Percentiles rank a stretch among this genome's conserved stretches.
These are phyloP conservation scores for Bacidia rubella DNA, from an alignment of 495 filamentous ascomycete genomes.

Conservation along the genomic window DNA sequence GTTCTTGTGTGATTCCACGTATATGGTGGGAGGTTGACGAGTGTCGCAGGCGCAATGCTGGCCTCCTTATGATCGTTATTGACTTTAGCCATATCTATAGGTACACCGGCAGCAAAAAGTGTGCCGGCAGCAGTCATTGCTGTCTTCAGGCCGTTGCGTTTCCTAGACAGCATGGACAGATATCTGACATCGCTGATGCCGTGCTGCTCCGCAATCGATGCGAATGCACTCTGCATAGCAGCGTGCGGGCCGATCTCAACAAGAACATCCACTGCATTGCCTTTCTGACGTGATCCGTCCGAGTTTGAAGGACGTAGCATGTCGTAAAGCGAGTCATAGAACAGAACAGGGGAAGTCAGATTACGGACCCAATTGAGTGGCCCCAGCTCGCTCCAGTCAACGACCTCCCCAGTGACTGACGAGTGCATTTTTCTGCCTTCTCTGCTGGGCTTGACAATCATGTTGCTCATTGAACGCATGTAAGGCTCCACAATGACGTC, in stretches of 20 bases:
- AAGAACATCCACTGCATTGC: slow-evolving; percentile 20
- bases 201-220: slow-evolving; percentile 23
- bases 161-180: slow-evolving; percentile 18
- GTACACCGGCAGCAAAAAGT: slow-evolving; percentile 21
- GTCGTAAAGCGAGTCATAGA: slow-evolving; percentile 21
- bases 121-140: slow-evolving; percentile 22
- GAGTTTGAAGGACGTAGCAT: slow-evolving; percentile 5
- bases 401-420: slow-evolving; percentile 22
- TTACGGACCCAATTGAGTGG: slow-evolving; percentile 24
- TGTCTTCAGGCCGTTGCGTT: slow-evolving; percentile 14
- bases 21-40: slow-evolving; percentile 33
- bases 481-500: slow-evolving; percentile 22
- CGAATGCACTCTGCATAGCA: slow-evolving; percentile 31
- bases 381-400: slow-evolving; percentile 14
- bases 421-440: slow-evolving; percentile 26
- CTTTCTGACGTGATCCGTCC: slow-evolving; percentile 6
- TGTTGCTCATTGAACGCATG: slow-evolving; percentile 20
- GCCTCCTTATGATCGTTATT: slow-evolving; percentile 14
- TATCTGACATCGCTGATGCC: slow-evolving; percentile 16
- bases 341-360: slow-evolving; percentile 29
- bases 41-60: neutral
- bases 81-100: slow-evolving; percentile 19
- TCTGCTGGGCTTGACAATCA: slow-evolving; percentile 15
- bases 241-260: slow-evolving; percentile 41
- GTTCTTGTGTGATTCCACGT: slow-evolving; percentile 30